These are phyloP conservation scores for Spiraea crenata DNA, from an alignment of 331 rosid species.

Conservation along the genomic window DNA sequence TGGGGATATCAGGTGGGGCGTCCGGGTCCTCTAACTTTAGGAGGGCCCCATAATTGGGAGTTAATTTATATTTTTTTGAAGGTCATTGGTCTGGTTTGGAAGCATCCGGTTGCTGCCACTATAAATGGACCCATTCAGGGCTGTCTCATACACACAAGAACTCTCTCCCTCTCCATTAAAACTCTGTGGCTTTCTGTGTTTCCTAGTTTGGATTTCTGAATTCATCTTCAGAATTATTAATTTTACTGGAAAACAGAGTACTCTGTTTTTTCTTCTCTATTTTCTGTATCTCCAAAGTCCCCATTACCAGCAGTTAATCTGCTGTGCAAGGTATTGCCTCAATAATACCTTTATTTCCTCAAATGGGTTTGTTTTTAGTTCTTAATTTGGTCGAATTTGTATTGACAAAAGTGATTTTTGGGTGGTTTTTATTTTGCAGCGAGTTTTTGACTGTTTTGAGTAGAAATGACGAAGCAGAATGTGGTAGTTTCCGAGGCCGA, in stretches of 20 bases:
- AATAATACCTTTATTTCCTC: neutral
- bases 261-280: conserved; percentile 25
- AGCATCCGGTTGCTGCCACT: conserved; percentile 31
- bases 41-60: conserved; percentile 34
- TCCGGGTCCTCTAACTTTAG: neutral
- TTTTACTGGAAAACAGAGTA: neutral
- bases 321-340: conserved; percentile 12
- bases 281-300: neutral
- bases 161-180: conserved; percentile 13
- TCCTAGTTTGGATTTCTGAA: neutral
- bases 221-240: neutral
- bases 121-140: conserved; percentile 45
- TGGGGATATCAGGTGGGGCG: conserved; percentile 11
- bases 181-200: neutral
- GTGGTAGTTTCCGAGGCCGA: conserved; percentile 45
- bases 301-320: neutral
- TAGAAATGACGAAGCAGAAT: conserved; percentile 71
- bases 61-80: neutral
- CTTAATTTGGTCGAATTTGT: neutral
- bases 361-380: neutral
- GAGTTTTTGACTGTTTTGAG: conserved; percentile 5
- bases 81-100: conserved; percentile 22
- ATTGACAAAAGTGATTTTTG: neutral
- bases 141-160: conserved; percentile 21
- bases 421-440: conserved; percentile 11